Evolutionary conservation across 768 basidiomycete species (phyloP).

Genomic region (Xerocomus potaroensis): DNA sequence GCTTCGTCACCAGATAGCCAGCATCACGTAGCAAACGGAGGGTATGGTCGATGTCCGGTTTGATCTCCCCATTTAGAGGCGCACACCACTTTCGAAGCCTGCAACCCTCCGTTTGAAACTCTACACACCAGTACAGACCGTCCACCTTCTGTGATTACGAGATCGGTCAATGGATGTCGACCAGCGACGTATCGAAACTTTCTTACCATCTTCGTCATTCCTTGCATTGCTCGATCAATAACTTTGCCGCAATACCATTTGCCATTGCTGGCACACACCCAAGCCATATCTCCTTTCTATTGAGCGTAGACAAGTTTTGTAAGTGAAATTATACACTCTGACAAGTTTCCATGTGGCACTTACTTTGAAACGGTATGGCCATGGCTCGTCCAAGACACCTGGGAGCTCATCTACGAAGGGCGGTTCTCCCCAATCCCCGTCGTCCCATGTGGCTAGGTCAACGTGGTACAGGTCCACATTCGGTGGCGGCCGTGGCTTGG

Average conservation of each 20-base stretch:
- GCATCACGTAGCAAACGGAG: conserved; percentile 45
- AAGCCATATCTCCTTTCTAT: conserved; percentile 46
- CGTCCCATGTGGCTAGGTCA: conserved; percentile 26
- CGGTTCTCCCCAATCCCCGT: conserved; percentile 16
- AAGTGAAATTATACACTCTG: not conserved
- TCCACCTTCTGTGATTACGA: conserved; percentile 34
- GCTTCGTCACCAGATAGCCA: conserved; percentile 36
- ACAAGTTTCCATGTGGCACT: not conserved
- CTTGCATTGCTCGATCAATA: conserved; percentile 40
- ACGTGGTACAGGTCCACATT: conserved; percentile 15
- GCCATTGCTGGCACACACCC: conserved; percentile 48
- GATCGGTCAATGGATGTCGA: not conserved
- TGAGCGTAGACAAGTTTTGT: not conserved
- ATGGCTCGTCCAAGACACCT: conserved; percentile 46
- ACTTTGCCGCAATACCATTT: conserved; percentile 52
- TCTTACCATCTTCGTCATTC: conserved; percentile 45
- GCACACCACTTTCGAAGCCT: conserved; percentile 58
- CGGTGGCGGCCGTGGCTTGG: not conserved
- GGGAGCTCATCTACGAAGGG: conserved; percentile 28
- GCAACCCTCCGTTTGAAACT: conserved; percentile 32
- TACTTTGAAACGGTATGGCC: conserved; percentile 50
- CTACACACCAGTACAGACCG: conserved; percentile 52
- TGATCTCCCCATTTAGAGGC: conserved; percentile 63
- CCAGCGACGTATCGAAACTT: not conserved
- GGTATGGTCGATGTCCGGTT: conserved; percentile 49